Evolutionary conservation across 805 yeast species (phyloP).

Genomic region (Metschnikowia drakensbergensis): DNA sequence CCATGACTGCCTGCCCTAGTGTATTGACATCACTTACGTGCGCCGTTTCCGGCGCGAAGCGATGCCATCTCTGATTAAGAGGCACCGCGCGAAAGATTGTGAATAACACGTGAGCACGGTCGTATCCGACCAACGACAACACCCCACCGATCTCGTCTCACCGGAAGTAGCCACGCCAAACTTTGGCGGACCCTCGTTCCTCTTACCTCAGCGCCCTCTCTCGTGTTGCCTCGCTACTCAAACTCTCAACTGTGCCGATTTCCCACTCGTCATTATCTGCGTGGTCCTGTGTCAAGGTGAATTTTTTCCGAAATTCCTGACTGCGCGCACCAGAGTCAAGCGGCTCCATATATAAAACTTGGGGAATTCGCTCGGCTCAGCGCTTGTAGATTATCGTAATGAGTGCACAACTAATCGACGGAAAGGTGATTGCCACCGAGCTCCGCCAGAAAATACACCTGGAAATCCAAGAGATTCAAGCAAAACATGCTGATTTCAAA

Average conservation of each 20-base stretch:
- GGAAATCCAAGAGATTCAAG: conserved; percentile 40
- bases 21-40: no score
- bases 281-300: background rate
- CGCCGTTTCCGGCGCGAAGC: conserved; percentile 2
- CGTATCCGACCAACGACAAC: background rate
- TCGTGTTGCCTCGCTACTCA: no score
- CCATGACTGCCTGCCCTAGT: background rate
- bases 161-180: background rate
- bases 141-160: no score
- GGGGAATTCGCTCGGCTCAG: background rate
- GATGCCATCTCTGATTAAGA: background rate
- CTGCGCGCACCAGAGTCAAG: conserved; percentile 8
- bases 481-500: conserved; percentile 48
- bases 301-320: background rate
- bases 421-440: conserved; percentile 41
- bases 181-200: background rate
- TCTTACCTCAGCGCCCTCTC: no score
- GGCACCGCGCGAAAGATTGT: background rate
- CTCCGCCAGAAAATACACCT: conserved; percentile 37
- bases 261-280: background rate
- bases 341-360: conserved; percentile 1
- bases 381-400: conserved; percentile 13
- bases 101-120: conserved; percentile 4
- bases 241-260: no score
- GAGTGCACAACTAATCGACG: conserved; percentile 40